phyloP scores from a whole-genome alignment of 768 basidiomycete species.

The Termitomyces sp. region DNA sequence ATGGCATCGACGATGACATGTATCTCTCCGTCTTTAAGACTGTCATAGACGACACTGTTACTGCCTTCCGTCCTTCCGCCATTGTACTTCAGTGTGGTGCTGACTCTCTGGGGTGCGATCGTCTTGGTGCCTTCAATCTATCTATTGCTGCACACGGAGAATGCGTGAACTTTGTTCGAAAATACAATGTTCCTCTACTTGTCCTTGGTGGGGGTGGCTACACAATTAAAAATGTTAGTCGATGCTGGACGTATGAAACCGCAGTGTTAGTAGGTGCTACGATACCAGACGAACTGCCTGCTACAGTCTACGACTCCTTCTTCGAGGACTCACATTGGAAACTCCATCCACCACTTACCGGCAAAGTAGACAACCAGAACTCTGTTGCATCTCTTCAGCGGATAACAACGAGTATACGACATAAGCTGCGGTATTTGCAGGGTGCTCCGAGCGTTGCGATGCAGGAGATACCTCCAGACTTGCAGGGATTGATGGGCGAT shows the following conservation, averaged over 20 bases:
- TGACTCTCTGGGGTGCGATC: slow-evolving; percentile 91
- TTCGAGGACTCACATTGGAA: slow-evolving; percentile 91
- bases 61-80: slow-evolving; percentile 78
- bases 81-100: slow-evolving; percentile 98
- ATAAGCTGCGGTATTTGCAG: slow-evolving; percentile 86
- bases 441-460: slow-evolving; percentile 96
- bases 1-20: slow-evolving; percentile 97
- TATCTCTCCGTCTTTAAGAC: slow-evolving; percentile 94
- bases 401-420: slow-evolving; percentile 80
- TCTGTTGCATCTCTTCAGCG: slow-evolving; percentile 76
- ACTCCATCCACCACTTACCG: slow-evolving; percentile 88
- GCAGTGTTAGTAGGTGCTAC: slow-evolving; percentile 81
- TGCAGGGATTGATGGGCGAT: slow-evolving; percentile 71
- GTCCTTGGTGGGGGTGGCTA: slow-evolving; percentile 96
- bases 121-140: slow-evolving; percentile 95
- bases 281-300: slow-evolving; percentile 83
- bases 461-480: slow-evolving; percentile 93
- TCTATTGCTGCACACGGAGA: slow-evolving; percentile 97
- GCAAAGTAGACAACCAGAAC: slow-evolving; percentile 92
- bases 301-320: slow-evolving; percentile 88
- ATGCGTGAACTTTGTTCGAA: slow-evolving; percentile 95
- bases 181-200: slow-evolving; percentile 85
- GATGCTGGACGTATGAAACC: slow-evolving; percentile 99
- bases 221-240: slow-evolving; percentile 92
- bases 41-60: slow-evolving; percentile 91